Evolutionary conservation across 805 yeast genomes (phyloP), one percentile per base, ranked within the genome.

Genomic region (Wickerhamiella siamensis): DNA sequence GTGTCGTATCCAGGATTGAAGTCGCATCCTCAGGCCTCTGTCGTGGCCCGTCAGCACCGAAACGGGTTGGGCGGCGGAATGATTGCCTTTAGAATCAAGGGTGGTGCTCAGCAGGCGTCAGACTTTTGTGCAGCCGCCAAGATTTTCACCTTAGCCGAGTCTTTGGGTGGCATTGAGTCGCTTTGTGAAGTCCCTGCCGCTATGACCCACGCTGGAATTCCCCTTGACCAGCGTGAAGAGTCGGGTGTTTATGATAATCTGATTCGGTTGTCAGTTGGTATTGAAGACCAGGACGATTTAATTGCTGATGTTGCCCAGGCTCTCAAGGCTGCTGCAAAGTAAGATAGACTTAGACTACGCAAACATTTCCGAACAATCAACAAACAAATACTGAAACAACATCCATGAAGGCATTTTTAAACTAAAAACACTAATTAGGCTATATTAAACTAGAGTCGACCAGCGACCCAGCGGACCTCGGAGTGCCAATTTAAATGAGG

Each of bases 171-270:
- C 52, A 77, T 83, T 48, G 94, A 83, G 66, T 77, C 87, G 6
- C 68, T 83, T 55, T 65, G 81, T 50, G 94, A 83, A 64, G 87
- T 83, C 38, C 95, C 94, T 33, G 91, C 94, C 37, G 74, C 76
- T 44, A 83, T 83, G 94, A 83, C 94, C 53, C 94, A 83, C 55
- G 91, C 88, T 43, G 94, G 94, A 58, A 83, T 83, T 60, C 84
- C 91, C 56, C 67, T 69, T 59, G 82, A 67, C 41, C 77, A 74
- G 54, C 75, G 94, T 64, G 88, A 79, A 63, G 72, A 75, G 40
- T 71, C 75, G 45, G 94, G 94, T 49, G 91, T 83, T 37, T 80
- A 57, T 52, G 94, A 82, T 55, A 84, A 82, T 62, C 71, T 83
- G 62, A 69, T 83, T 52, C 76, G 95, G 67, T 68, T 83, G 42